Conservation (phyloP, 805 yeast genomes). For the Candida nanaspora region DNA sequence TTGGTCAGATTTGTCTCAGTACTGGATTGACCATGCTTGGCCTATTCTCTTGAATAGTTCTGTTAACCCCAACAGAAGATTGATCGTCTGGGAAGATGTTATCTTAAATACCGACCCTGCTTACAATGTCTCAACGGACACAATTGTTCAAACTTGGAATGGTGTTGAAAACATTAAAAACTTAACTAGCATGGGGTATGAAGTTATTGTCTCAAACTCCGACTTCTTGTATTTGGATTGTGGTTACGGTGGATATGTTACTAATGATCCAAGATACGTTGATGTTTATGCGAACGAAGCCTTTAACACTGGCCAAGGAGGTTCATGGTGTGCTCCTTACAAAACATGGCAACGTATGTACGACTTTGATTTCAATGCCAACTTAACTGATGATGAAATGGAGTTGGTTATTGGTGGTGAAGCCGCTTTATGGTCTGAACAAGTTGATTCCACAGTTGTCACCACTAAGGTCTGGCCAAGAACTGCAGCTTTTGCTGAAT, state of each 20-base stretch:
- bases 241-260: slow-evolving; percentile 31
- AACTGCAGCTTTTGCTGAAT: slow-evolving; percentile 34
- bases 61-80: slow-evolving; percentile 11
- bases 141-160: slow-evolving; percentile 31
- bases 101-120: slow-evolving; percentile 20
- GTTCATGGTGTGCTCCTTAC: slow-evolving; percentile 37
- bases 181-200: slow-evolving; percentile 29
- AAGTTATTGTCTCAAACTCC: slow-evolving; percentile 30
- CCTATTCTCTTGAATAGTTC: slow-evolving; percentile 25
- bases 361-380: slow-evolving; percentile 26
- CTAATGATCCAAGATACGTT: slow-evolving; percentile 29
- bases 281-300: slow-evolving; percentile 16
- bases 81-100: slow-evolving; percentile 37
- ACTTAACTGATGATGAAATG: slow-evolving; percentile 24
- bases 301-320: slow-evolving; percentile 27
- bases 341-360: slow-evolving; percentile 37
- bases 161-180: slow-evolving; percentile 15
- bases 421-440: slow-evolving; percentile 34
- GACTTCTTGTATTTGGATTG: slow-evolving; percentile 32
- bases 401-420: slow-evolving; percentile 31
- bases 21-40: slow-evolving; percentile 28
- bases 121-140: slow-evolving; percentile 19
- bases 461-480: slow-evolving; percentile 32
- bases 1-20: slow-evolving; percentile 24
- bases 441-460: slow-evolving; percentile 25